phyloP scores from a whole-genome alignment of 768 basidiomycete genomes.

The Amanita inopinata region DNA sequence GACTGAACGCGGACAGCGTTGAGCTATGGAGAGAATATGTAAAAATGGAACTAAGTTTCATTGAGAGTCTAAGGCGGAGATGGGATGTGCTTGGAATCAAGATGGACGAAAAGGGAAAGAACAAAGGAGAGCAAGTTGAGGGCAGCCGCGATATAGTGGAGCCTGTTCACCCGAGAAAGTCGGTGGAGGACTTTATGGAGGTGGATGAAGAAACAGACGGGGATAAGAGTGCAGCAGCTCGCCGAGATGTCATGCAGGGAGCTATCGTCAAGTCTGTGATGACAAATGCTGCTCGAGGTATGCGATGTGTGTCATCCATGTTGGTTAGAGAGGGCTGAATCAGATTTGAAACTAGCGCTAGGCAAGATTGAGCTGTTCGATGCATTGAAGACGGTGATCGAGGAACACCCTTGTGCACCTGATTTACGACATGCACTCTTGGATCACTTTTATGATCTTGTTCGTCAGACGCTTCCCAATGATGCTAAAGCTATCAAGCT shows the following conservation, averaged over 20 bases:
- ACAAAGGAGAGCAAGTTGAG: constrained; percentile 16
- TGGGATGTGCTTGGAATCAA: constrained; percentile 74
- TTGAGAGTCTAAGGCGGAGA: constrained; percentile 68
- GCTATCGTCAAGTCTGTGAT: constrained; percentile 77
- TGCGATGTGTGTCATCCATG: constrained; percentile 10
- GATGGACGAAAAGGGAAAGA: constrained; percentile 19
- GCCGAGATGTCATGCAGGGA: constrained; percentile 64
- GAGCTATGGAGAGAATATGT: constrained; percentile 88
- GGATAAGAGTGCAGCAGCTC: constrained; percentile 43
- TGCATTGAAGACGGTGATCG: constrained; percentile 27
- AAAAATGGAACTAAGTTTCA: constrained; percentile 81
- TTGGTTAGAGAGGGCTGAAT: constrained; percentile 4
- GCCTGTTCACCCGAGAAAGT: constrained; percentile 20
- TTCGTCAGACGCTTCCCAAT: constrained; percentile 22
- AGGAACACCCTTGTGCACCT: constrained; percentile 26
- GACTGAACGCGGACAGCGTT: constrained; percentile 60
- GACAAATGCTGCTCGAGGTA: constrained; percentile 64
- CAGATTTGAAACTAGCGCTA: constrained; percentile 24
- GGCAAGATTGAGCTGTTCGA: constrained; percentile 33
- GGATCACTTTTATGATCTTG: constrained; percentile 28
- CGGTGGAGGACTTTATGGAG: constrained; percentile 23
- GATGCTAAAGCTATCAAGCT: constrained; percentile 28
- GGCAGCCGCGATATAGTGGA: constrained; percentile 17
- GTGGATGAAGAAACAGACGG: constrained; percentile 37
- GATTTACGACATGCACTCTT: constrained; percentile 26